These are phyloP conservation scores for Aphanoascus verrucosus DNA, from an alignment of 2,329 filamentous ascomycete genomes.

Conservation along the genomic window DNA sequence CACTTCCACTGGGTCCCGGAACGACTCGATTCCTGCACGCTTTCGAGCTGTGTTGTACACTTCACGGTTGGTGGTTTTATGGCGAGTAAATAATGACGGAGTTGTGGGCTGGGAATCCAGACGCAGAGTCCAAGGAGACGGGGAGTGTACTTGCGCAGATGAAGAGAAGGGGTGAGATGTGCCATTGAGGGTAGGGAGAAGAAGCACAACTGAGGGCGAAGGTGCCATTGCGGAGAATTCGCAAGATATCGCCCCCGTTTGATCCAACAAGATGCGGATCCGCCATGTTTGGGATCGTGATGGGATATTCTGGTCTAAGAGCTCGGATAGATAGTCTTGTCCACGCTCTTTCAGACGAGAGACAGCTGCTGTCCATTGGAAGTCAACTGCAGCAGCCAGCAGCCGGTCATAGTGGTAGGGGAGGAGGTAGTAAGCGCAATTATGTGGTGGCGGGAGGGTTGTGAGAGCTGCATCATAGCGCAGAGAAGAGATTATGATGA, in stretches of 20 bases:
- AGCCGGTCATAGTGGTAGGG: not conserved
- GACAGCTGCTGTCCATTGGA: slow-evolving; percentile 36
- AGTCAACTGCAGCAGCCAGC: slow-evolving; percentile 46
- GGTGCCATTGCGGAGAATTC: slow-evolving; percentile 25
- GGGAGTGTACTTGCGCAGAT: not conserved
- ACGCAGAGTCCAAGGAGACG: slow-evolving; percentile 38
- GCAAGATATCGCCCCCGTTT: slow-evolving; percentile 15
- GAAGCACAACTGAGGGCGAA: slow-evolving; percentile 17
- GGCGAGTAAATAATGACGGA: slow-evolving; percentile 59
- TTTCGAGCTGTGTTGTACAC: slow-evolving; percentile 61
- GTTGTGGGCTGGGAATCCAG: slow-evolving; percentile 44
- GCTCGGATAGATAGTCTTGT: slow-evolving; percentile 23
- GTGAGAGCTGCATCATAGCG: too few species aligned
- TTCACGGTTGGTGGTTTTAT: slow-evolving; percentile 65
- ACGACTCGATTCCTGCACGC: slow-evolving; percentile 45
- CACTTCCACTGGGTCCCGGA: slow-evolving; percentile 52
- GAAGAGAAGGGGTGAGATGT: slow-evolving; percentile 17
- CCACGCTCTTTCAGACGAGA: slow-evolving; percentile 15
- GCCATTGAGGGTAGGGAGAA: slow-evolving; percentile 8
- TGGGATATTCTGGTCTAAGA: slow-evolving; percentile 26
- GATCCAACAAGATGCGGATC: slow-evolving; percentile 24
- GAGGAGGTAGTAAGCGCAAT: too few species aligned
- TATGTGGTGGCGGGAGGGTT: too few species aligned
- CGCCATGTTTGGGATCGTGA: slow-evolving; percentile 29
- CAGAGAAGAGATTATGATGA: too few species aligned